Evolutionary conservation across 768 basidiomycete genomes (phyloP), one percentile per base, ranked within the genome.

Genomic region (Goffeauzyma gilvescens): DNA sequence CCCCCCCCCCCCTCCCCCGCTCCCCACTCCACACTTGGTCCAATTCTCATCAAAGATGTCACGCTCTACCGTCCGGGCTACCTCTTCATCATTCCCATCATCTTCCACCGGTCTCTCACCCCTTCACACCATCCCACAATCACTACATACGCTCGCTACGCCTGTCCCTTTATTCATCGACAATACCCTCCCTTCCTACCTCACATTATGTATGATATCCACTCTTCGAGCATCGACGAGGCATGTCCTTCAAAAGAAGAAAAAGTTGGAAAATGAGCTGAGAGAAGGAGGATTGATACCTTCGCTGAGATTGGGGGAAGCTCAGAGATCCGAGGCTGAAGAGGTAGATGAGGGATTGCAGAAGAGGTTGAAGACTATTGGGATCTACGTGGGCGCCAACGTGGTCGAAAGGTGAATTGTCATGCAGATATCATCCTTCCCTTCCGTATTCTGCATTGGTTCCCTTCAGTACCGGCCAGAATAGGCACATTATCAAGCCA

Each of bases 361-460:
- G 31, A 59, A 71, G 24, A 67, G 84, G 39, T 65, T 93, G 28
- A 85, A 90, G 60, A 69, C 74, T 6, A 82, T 95, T 46, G 87
- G 87, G 0, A 64, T 76, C 52, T 81, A 85, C 56, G 81, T 89
- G 2, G 87, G 87, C 1, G 75, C 78, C 4, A 84, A 81, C 57
- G 74, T 87, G 45, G 74, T 78, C 1, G 87, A 90, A 68, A 70
- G 79, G 87, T 87, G 49, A 46, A 71, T 65, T 6, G 17, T 31
- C 13, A 32, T 24, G 15, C 24, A n/a, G n/a, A n/a, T n/a, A n/a
- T n/a, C n/a, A n/a, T n/a, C n/a, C n/a, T n/a, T n/a, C n/a, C n/a
- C n/a, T n/a, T n/a, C n/a, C n/a, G n/a, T n/a, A n/a, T n/a, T n/a
- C n/a, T n/a, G n/a, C n/a, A n/a, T n/a, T n/a, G n/a, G n/a, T n/a